Evolutionary conservation across 768 basidiomycete species (phyloP), one percentile per base, ranked within the genome.

Genomic region (Mycena pura): DNA sequence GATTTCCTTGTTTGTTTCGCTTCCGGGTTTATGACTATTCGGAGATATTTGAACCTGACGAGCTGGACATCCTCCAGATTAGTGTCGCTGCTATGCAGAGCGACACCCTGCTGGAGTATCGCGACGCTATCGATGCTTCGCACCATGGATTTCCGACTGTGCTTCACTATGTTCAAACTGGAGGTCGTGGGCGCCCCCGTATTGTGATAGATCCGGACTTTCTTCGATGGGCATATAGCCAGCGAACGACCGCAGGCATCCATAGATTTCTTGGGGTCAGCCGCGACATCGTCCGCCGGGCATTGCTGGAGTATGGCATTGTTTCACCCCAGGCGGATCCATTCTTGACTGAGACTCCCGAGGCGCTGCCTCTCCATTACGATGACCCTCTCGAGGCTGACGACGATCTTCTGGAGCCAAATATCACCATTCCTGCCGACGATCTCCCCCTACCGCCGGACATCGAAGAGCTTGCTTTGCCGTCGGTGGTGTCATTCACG

Each of bases 191-290:
- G 1, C 64, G 70, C 3, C 75, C 75, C 1, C 47, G 67, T 6
- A 62, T 73, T 5, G 60, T 69, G 9, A 74, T 76, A 22, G 68
- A 77, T 32, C 64, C 60, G 3, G 48, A 65, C 5, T 65, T 75
- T 36, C 65, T 75, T 2, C 25, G 55, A n/a, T 46, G 60, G 47
- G 68, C 69, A 1, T 47, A 70, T 2, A 44, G 62, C 1, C 61
- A 73, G 8, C 61, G 72, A 10, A 67, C 69, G 0, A 67, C 59
- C 5, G 50, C 34, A 9, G 34, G 39, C 39, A 72, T 36, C 58
- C 46, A 10, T n/a, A 36, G 29, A 31, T 68, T 28, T 51, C 73
- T 34, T 52, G 62, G 31, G 50, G 58, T 56, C 15, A 39, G 34
- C 36, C 64, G 50, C 6, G 32, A 57, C 32, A 68, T 68, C 5